Evolutionary conservation across 148 eudicot species (phyloP).

Genomic region (Bassia scoparia): DNA sequence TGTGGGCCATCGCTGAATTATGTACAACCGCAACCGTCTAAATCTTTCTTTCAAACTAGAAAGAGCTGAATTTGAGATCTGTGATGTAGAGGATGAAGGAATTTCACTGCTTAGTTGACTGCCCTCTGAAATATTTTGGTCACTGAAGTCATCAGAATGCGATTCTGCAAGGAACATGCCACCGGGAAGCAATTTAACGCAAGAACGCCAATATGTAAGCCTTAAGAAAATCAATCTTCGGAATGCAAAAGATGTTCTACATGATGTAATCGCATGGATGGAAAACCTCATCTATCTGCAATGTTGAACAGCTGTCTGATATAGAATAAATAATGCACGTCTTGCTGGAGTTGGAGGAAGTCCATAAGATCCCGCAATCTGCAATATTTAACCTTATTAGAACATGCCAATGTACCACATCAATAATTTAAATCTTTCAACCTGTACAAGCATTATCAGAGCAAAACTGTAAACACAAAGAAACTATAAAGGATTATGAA

Average conservation of each 20-base stretch:
- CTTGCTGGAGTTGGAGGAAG: conserved; percentile 98
- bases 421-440: background rate
- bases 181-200: conserved; percentile 90
- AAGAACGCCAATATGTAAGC: conserved; percentile 18
- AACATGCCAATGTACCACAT: background rate
- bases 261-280: conserved; percentile 1
- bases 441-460: background rate
- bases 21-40: conserved; percentile 44
- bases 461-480: background rate
- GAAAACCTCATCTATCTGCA: conserved; percentile 85
- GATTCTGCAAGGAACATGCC: conserved; percentile 71
- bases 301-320: conserved; percentile 92
- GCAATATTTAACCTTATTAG: conserved; percentile 23
- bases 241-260: background rate
- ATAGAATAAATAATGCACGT: conserved; percentile 80
- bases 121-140: conserved; percentile 25
- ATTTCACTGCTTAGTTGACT: conserved; percentile 36
- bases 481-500: background rate
- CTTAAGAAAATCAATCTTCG: conserved; percentile 6
- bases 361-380: conserved; percentile 90
- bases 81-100: conserved; percentile 45
- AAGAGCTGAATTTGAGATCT: conserved; percentile 36
- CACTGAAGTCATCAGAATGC: conserved; percentile 44
- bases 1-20: conserved; percentile 77
- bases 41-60: conserved; percentile 56